Evolutionary conservation across 2,329 filamentous ascomycete species (phyloP).

Genomic region (Sporothrix pallida): DNA sequence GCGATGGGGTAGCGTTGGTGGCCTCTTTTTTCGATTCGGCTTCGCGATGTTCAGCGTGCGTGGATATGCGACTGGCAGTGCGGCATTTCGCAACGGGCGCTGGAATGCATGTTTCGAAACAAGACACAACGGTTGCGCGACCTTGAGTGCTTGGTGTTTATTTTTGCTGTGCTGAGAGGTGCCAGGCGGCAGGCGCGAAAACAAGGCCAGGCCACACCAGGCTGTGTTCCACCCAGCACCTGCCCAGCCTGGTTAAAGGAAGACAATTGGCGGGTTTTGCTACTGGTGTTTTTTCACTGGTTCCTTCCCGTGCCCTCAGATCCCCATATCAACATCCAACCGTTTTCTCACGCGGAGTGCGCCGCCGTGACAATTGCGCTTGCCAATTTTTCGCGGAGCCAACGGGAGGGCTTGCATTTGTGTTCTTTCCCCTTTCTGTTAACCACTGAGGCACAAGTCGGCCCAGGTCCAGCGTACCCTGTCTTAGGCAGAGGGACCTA

Average conservation of each 20-base stretch:
- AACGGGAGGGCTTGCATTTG: slow-evolving; percentile 6
- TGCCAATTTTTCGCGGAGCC: not conserved
- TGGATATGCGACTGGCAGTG: not conserved
- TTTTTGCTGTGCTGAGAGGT: not conserved
- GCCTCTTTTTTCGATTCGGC: slow-evolving; percentile 13
- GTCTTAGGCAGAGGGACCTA: not conserved
- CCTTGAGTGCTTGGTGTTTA: not conserved
- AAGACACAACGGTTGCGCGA: slow-evolving; percentile 1
- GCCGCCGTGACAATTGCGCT: not conserved
- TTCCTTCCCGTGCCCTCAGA: not conserved
- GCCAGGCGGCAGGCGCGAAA: not conserved
- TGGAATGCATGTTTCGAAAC: slow-evolving; percentile 17
- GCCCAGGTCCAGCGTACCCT: not conserved
- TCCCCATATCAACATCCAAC: not conserved
- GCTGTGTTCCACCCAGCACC: not conserved
- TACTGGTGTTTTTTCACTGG: not conserved
- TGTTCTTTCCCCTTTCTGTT: not conserved
- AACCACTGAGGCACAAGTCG: not conserved
- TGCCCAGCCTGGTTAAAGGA: slow-evolving; percentile 20
- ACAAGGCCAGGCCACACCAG: not conserved
- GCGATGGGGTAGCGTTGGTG: slow-evolving; percentile 2
- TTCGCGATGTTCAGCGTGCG: not conserved
- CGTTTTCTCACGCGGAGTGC: too few species aligned
- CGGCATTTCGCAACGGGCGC: not conserved
- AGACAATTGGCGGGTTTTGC: not conserved